A percentile compares a stretch with the other conserved stretches of the same genome.
These are phyloP conservation scores for Fusarium clavum DNA, from an alignment of 2,329 filamentous ascomycete genomes.

Conservation along the genomic window DNA sequence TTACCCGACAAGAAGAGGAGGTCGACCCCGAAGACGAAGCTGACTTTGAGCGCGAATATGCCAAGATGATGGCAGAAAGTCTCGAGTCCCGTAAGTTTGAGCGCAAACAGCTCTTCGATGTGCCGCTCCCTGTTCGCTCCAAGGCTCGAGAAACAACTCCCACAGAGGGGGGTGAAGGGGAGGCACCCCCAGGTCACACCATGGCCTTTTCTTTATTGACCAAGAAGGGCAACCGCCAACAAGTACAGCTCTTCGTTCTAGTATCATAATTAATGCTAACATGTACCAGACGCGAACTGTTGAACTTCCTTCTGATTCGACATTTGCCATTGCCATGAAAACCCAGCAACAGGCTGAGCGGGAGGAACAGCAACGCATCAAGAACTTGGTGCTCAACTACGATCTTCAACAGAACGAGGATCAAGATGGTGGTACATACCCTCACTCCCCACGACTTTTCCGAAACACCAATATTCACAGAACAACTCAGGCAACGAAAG, in stretches of 20 bases:
- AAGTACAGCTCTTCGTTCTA: conserved; percentile 64
- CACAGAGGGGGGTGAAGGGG: conserved; percentile 44
- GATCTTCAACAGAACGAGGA: conserved; percentile 89
- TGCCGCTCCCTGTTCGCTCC: conserved; percentile 90
- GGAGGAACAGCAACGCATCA: conserved; percentile 98
- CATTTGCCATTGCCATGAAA: conserved; percentile 95
- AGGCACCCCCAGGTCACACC: conserved; percentile 59
- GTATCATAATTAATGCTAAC: conserved; percentile 10
- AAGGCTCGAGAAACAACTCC: conserved; percentile 69
- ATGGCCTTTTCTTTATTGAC: conserved; percentile 98
- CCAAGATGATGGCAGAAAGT: conserved; percentile 98
- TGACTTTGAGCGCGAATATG: conserved; percentile 97
- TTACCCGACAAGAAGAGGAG: conserved; percentile 89
- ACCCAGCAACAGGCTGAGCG: conserved; percentile 93
- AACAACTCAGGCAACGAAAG: conserved; percentile 63
- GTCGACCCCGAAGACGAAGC: conserved; percentile 94
- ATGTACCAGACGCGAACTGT: conserved; percentile 82
- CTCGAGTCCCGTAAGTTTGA: conserved; percentile 96
- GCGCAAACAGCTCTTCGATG: conserved; percentile 92
- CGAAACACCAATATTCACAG: conserved; percentile 61
- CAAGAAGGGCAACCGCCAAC: conserved; percentile 94
- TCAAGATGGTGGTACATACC: conserved; percentile 72
- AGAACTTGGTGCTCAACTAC: conserved; percentile 95
- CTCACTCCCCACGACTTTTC: conserved; percentile 22
- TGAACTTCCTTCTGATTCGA: conserved; percentile 89